Percentiles rank a stretch among this genome's conserved stretches.
Conservation (phyloP, 345 rosid genomes). For the Pistacia atlantica region DNA sequence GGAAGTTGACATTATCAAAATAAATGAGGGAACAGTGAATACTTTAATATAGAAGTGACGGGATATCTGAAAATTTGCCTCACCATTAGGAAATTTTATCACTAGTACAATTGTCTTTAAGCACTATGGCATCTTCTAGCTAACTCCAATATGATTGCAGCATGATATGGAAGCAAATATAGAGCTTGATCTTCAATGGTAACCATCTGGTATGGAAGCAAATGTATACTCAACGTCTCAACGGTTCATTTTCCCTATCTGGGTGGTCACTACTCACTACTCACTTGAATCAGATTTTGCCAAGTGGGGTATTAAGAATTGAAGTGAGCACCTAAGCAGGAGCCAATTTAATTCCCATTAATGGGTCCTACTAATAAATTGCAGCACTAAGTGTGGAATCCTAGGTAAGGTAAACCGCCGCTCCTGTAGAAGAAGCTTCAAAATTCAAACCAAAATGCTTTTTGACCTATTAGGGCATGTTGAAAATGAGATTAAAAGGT, state of each 20-base stretch:
- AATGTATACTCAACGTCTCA: neutral
- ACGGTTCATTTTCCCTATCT: neutral
- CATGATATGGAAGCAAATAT: too few species aligned
- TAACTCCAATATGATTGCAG: too few species aligned
- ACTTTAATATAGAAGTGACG: neutral
- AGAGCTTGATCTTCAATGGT: neutral
- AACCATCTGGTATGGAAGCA: neutral
- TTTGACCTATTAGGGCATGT: constrained; percentile 36
- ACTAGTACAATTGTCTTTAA: neutral
- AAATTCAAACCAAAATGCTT: constrained; percentile 13
- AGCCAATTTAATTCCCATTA: neutral
- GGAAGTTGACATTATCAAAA: neutral
- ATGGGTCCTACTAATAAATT: constrained; percentile 33
- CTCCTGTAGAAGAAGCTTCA: constrained; percentile 14
- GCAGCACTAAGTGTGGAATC: constrained; percentile 45
- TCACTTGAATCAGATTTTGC: neutral
- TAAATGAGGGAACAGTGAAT: neutral
- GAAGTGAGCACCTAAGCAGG: too few species aligned
- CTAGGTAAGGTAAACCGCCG: constrained; percentile 32
- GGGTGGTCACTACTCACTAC: neutral
- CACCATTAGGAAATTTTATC: neutral
- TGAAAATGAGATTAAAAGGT: constrained; percentile 21
- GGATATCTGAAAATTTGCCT: neutral
- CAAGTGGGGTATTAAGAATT: too few species aligned
- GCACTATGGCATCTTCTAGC: neutral